These are phyloP conservation scores for Trichoderma reesei DNA, from an alignment of 495 filamentous ascomycete species.

Conservation along the genomic window DNA sequence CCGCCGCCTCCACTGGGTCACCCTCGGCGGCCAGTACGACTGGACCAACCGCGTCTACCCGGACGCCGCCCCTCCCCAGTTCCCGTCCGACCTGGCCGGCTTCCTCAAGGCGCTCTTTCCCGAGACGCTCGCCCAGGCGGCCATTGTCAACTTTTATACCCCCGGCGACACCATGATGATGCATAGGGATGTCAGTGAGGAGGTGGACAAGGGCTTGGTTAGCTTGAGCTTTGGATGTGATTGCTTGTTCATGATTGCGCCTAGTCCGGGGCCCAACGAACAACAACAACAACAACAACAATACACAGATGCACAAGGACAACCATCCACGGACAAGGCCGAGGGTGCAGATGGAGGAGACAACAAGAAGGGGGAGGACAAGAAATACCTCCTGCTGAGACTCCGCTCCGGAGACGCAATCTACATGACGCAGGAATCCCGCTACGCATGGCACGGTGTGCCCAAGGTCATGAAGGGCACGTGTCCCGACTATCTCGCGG, in stretches of 20 bases:
- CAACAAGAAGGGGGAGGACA: constrained; percentile 4
- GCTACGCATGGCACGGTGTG: constrained; percentile 92
- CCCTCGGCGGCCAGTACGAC: constrained; percentile 87
- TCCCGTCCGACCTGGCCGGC: constrained; percentile 60
- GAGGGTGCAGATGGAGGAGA: too few species aligned
- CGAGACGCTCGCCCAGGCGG: constrained; percentile 66
- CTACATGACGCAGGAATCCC: constrained; percentile 65
- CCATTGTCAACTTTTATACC: constrained; percentile 84
- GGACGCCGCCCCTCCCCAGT: constrained; percentile 49
- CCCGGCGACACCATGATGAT: constrained; percentile 79
- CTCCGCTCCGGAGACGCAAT: constrained; percentile 73
- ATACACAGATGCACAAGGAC: too few species aligned
- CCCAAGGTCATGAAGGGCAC: constrained; percentile 68
- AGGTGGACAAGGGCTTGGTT: constrained; percentile 60
- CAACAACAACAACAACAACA: constrained; percentile 21
- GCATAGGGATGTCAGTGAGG: constrained; percentile 85
- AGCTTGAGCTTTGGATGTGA: constrained; percentile 86
- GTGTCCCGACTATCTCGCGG: constrained; percentile 61
- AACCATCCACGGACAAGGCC: too few species aligned
- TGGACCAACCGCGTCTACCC: constrained; percentile 84
- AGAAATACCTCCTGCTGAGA: constrained; percentile 47
- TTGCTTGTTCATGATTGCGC: constrained; percentile 63
- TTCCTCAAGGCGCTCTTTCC: constrained; percentile 60
- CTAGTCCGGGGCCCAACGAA: constrained; percentile 30
- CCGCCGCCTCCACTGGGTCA: constrained; percentile 83